These are phyloP conservation scores for Chlamydomonas schloesseri DNA, from an alignment of 139 green algal genomes.

Conservation along the genomic window DNA sequence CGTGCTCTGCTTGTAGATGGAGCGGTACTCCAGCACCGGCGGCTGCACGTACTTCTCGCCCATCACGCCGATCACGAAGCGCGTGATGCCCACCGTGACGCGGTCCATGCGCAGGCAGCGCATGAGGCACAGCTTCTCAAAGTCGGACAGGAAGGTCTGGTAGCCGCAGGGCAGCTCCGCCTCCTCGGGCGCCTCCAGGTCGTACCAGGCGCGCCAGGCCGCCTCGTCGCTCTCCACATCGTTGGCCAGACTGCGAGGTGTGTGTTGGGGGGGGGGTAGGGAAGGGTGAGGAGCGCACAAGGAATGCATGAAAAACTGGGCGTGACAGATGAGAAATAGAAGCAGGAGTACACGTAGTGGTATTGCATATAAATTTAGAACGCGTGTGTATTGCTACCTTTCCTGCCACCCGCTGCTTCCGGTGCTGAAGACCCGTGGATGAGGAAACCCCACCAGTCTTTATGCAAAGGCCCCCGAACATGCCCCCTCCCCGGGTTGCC, in stretches of 20 bases:
- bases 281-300: background rate
- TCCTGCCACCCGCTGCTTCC: no score
- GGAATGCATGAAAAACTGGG: no score
- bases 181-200: conserved; percentile 72
- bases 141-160: conserved; percentile 65
- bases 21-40: conserved; percentile 82
- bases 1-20: conserved; percentile 80
- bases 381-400: no score
- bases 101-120: conserved; percentile 88
- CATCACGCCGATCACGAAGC: conserved; percentile 78
- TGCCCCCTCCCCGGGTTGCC: no score
- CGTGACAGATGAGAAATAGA: no score
- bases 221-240: conserved; percentile 76
- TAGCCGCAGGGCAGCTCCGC: conserved; percentile 71
- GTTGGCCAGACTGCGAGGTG: conserved; percentile 62
- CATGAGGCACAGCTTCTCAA: conserved; percentile 88
- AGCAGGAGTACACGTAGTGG: no score
- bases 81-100: conserved; percentile 81
- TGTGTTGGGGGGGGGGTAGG: background rate
- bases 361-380: no score
- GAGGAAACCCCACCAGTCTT: no score
- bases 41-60: conserved; percentile 80
- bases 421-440: no score
- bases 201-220: conserved; percentile 79
- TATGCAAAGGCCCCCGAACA: no score